These are phyloP conservation scores for Piedraia hortae DNA, from an alignment of 2,329 filamentous ascomycete species.

Conservation along the genomic window DNA sequence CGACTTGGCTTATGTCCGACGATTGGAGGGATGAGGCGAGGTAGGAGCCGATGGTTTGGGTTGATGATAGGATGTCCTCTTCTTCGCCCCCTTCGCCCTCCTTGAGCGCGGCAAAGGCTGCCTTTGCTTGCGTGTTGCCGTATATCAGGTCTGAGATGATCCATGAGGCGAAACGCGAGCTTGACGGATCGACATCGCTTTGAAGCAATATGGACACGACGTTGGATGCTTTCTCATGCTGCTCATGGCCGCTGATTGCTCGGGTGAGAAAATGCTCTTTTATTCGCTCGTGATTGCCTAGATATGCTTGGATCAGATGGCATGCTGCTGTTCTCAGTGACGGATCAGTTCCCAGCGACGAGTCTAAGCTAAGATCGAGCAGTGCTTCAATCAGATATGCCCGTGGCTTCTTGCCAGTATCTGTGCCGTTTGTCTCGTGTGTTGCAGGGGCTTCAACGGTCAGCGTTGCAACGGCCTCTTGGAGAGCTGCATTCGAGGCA, in stretches of 20 bases:
- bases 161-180: conserved; percentile 68
- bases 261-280: conserved; percentile 40
- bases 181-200: conserved; percentile 51
- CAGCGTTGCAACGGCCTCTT: conserved; percentile 72
- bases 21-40: conserved; percentile 44
- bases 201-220: conserved; percentile 59
- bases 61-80: conserved; percentile 83
- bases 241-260: conserved; percentile 63
- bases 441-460: conserved; percentile 28
- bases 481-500: conserved; percentile 46
- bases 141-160: conserved; percentile 66
- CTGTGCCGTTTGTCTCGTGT: conserved; percentile 2
- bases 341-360: conserved; percentile 12
- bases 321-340: conserved; percentile 60
- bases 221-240: conserved; percentile 37
- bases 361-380: conserved; percentile 1
- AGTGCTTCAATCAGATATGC: conserved; percentile 4
- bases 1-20: conserved; percentile 50
- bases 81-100: conserved; percentile 74
- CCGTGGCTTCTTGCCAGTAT: conserved; percentile 7
- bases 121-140: conserved; percentile 55
- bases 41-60: conserved; percentile 68
- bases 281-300: conserved; percentile 31
- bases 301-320: background rate
- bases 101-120: conserved; percentile 49